Conservation (phyloP, 2,329 filamentous ascomycete genomes). For the Epichloe festucae region DNA sequence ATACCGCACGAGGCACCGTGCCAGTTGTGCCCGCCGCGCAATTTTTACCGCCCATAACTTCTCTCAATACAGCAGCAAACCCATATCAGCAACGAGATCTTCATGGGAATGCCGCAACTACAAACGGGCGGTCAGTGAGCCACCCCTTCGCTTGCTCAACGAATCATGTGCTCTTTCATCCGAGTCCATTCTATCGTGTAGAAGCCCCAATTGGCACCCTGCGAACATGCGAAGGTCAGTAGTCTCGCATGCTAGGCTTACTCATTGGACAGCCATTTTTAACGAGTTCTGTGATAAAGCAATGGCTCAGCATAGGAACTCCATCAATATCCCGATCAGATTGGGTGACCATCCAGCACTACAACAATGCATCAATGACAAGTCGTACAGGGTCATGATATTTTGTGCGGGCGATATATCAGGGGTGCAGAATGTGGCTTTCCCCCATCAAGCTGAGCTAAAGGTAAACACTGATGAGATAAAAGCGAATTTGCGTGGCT, state of each 20-base stretch:
- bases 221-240: conserved; percentile 60
- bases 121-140: conserved; percentile 11
- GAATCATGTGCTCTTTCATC: conserved; percentile 34
- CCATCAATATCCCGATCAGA: conserved; percentile 31
- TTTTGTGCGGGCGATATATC: conserved; percentile 62
- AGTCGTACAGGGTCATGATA: conserved; percentile 61
- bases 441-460: conserved; percentile 85
- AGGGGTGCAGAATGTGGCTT: conserved; percentile 63
- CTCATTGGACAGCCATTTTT: conserved; percentile 18
- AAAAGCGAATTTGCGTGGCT: conserved; percentile 81
- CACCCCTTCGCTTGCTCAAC: conserved; percentile 9
- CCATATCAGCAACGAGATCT: conserved; percentile 7
- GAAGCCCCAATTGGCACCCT: conserved; percentile 50
- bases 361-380: conserved; percentile 44
- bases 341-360: conserved; percentile 39
- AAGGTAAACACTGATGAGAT: conserved; percentile 81
- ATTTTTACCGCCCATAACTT: conserved; percentile 11
- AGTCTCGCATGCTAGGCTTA: neutral
- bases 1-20: conserved; percentile 4
- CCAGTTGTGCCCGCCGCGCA: neutral
- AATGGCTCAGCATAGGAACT: conserved; percentile 42
- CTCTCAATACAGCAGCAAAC: conserved; percentile 7
- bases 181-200: conserved; percentile 76
- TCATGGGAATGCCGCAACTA: conserved; percentile 5
- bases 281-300: conserved; percentile 21